These are phyloP conservation scores for Tetrapyrgos nigripes DNA, from an alignment of 1,284 basidiomycete genomes.

Conservation along the genomic window DNA sequence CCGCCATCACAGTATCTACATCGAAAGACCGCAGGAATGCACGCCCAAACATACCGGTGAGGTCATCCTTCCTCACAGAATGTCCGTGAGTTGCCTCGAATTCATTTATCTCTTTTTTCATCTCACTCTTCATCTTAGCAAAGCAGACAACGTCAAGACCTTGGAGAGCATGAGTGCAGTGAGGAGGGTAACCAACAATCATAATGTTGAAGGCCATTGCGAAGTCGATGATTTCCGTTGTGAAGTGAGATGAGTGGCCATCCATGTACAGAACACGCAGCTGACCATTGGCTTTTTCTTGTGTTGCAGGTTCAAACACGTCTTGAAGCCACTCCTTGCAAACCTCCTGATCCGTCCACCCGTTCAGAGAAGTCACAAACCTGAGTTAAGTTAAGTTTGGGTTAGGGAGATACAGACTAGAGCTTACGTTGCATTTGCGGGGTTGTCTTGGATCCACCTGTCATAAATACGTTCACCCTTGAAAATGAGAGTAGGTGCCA, in stretches of 20 bases:
- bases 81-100: conserved; percentile 22
- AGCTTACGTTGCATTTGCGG: conserved; percentile 30
- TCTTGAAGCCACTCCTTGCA: conserved; percentile 34
- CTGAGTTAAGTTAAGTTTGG: conserved; percentile 13
- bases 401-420: too few relatives aligned
- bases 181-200: conserved; percentile 44
- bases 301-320: conserved; percentile 39
- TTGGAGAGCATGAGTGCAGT: conserved; percentile 45
- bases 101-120: conserved; percentile 19
- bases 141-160: conserved; percentile 49
- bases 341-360: conserved; percentile 37
- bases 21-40: conserved; percentile 31
- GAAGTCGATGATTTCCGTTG: conserved; percentile 37
- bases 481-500: conserved; percentile 40
- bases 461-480: conserved; percentile 35
- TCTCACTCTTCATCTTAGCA: conserved; percentile 27
- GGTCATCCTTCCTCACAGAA: conserved; percentile 32
- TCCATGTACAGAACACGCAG: conserved; percentile 40
- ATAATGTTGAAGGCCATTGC: conserved; percentile 37
- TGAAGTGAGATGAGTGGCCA: conserved; percentile 47
- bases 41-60: conserved; percentile 28
- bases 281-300: conserved; percentile 35
- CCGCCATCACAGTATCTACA: conserved; percentile 23
- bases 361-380: conserved; percentile 26
- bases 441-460: conserved; percentile 34